A percentile compares a stretch with the other conserved stretches of the same genome.
These are phyloP conservation scores for Lecanicillium sp. DNA, from an alignment of 2,329 filamentous ascomycete genomes.

Conservation along the genomic window DNA sequence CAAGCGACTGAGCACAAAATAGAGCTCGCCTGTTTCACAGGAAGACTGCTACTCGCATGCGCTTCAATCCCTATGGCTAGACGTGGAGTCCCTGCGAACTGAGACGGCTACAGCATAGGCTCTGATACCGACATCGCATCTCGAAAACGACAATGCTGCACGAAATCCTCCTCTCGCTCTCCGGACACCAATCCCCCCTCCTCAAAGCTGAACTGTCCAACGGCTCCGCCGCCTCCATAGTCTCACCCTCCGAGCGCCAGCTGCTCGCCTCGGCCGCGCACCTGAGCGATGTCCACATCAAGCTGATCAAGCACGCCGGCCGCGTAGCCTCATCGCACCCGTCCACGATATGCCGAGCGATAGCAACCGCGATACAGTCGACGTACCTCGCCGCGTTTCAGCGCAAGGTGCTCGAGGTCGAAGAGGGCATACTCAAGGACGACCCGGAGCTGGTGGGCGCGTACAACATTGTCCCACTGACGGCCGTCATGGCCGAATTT, in stretches of 20 bases:
- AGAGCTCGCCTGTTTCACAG: no score
- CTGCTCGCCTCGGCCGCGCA: conserved; percentile 70
- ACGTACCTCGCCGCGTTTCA: conserved; percentile 76
- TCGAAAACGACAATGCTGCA: conserved; percentile 67
- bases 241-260: conserved; percentile 74
- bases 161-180: conserved; percentile 94
- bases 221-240: conserved; percentile 36
- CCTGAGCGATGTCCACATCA: conserved; percentile 70
- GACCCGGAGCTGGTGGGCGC: conserved; percentile 79
- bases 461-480: conserved; percentile 88
- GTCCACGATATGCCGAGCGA: conserved; percentile 80
- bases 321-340: conserved; percentile 62
- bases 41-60: no score
- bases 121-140: no score
- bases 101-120: no score
- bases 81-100: no score
- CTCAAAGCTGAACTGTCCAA: conserved; percentile 49
- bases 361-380: conserved; percentile 68
- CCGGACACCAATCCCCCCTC: conserved; percentile 85
- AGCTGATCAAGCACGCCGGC: conserved; percentile 59
- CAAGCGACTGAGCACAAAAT: no score
- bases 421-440: conserved; percentile 65
- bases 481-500: conserved; percentile 76
- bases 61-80: no score
- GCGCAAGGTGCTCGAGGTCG: conserved; percentile 75